Evolutionary conservation across 371 early-diverging fungal species (phyloP), one percentile per base, ranked within the genome.

Genomic region (Zancudomyces culisetae): DNA sequence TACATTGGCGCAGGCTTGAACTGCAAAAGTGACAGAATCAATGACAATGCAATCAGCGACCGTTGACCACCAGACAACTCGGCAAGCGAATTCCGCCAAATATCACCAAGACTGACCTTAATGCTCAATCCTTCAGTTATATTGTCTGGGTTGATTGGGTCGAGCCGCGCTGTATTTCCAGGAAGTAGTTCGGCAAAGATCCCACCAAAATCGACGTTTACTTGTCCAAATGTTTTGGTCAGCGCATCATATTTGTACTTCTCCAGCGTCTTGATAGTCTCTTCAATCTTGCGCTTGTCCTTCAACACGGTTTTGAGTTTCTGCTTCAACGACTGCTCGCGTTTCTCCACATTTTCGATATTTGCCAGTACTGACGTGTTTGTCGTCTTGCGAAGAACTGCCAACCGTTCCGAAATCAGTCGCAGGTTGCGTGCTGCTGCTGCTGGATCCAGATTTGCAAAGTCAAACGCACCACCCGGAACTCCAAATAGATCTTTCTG

Each of bases 1-100:
- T 99, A 99, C 92, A 99, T 96, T 2, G 99, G 99, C 0, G 99
- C 98, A 2, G 99, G 98, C 63, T 94, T 98, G 69, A 92, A 98
- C 69, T 95, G 95, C 15, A 99, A 76, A 42, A 98, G 74, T 15
- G 98, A 81, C 47, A 99, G 75, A 54, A 99, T 98, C 48, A 99
- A 66, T 2, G 99, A 90, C 20, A 99, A 74, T 0, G 99, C 99
- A 27, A 70, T 65, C 28, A 70, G 59, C 21, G 68, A 81, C 75
- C 97, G 71, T 70, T 99, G 99, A 0, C 99, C 99, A 63, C 99
- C 99, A 63, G 92, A 91, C 13, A 99, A 70, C 69, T 99, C 99
- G 1, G 86, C 83, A 51, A 99, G 68, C 53, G 90, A 90, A 21
- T 94, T 79, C 61, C 98, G 98, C 98, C 98, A 98, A 3, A 92